Base-by-base conservation (phyloP, 2,329 filamentous ascomycete species). In the Pestalotiopsis sp. region DNA sequence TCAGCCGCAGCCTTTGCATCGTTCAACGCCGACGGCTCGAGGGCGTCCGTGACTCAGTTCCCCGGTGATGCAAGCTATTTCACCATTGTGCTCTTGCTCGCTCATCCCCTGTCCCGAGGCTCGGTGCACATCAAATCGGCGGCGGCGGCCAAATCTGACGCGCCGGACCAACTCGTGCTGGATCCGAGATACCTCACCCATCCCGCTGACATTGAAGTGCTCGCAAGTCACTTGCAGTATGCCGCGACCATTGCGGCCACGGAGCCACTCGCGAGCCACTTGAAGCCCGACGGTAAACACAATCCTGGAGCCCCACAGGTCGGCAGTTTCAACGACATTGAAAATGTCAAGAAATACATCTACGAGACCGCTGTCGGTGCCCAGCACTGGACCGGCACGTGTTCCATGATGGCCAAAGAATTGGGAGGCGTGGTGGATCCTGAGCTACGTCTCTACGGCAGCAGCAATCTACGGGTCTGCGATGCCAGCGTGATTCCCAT, bases 61-160 rank as follows among this genome's bases (percentile, higher is more conserved):
- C 27, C 59, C 36, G 59, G 59, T 12, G 36, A 36, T 41, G 36
- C 11, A 12, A 62, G 27, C 59, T 62, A 36, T 27, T 62, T 62
- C 23, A 36, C 59, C 1, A 62, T 62, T 27, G 17, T 41, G 14
- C 36, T 62, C 1, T 20, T 41, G 17, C 65, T 69, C 4, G 59
- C 68, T 3, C 68, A 68, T 36, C 68, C 68, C 3, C 63, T 71
- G 5, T 71, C 69, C 20, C 68, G 70, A 5, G 70, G 70, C 49
- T 70, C 70, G 17, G 61, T 62, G 36, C 63, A 69, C 41, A 39
- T 69, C 59, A 39, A 36, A 31, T 31, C n/a, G 3, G 63, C 67
- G 9, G 14, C 57, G 1, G 63, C 67, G 23, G 14, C 20, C 2
- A 59, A 59, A 5, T n/a, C 17, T 3, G n/a, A 14, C 4, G 11